A percentile compares a stretch with the other conserved stretches of the same genome.
Conservation (phyloP, 768 basidiomycete genomes). For the Pleurotus salmoneostramineus region DNA sequence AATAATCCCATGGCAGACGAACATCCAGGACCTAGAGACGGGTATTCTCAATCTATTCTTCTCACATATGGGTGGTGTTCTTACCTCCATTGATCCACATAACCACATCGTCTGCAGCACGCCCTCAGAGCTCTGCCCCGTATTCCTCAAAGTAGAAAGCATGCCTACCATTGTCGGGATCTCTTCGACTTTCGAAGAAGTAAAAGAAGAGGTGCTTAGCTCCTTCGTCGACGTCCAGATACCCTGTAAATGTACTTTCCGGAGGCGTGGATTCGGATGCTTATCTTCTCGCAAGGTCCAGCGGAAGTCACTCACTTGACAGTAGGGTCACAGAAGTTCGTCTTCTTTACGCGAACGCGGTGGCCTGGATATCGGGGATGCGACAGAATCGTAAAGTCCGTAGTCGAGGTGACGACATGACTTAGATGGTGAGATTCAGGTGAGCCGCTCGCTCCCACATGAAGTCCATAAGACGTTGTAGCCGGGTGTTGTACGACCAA, state of each 20-base stretch:
- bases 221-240: constrained; percentile 40
- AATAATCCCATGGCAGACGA: constrained; percentile 57
- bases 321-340: constrained; percentile 58
- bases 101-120: constrained; percentile 50
- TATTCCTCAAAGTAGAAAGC: constrained; percentile 17
- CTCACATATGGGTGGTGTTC: not conserved
- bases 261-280: not conserved
- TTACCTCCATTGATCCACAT: constrained; percentile 69
- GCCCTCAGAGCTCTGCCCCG: not conserved
- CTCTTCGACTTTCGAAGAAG: constrained; percentile 67
- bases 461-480: not conserved
- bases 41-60: not conserved
- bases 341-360: constrained; percentile 57
- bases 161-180: constrained; percentile 46
- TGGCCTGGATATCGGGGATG: constrained; percentile 52
- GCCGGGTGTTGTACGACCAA: too few species aligned
- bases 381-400: constrained; percentile 31
- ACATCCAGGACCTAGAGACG: constrained; percentile 46
- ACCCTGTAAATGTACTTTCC: constrained; percentile 33
- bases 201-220: constrained; percentile 70
- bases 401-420: not conserved
- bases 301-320: constrained; percentile 41
- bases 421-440: not conserved
- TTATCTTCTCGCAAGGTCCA: not conserved
- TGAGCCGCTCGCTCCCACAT: not conserved